Conservation (phyloP, 768 basidiomycete genomes). For the Naganishia vaughanmartiniae region DNA sequence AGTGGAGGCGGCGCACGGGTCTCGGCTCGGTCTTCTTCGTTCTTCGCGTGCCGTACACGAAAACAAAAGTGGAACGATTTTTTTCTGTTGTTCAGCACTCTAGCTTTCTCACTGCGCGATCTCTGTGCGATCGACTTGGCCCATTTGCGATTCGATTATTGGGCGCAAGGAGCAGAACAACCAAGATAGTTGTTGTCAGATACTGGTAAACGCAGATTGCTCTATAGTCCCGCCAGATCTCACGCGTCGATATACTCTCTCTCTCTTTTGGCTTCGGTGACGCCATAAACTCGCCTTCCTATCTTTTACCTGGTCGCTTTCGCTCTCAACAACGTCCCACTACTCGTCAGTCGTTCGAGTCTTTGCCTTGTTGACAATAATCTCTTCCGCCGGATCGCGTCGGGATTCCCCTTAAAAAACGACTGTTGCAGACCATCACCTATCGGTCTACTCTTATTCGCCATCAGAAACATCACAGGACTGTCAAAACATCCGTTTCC, state of each 20-base stretch:
- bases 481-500: background rate
- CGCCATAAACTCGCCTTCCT: background rate
- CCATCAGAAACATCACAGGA: background rate
- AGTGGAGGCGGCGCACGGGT: too few species aligned
- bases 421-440: too few species aligned
- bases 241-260: background rate
- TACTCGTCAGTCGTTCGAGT: background rate
- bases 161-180: constrained; percentile 1
- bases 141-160: constrained; percentile 1
- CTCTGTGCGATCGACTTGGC: constrained; percentile 2
- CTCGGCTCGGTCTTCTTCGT: too few species aligned
- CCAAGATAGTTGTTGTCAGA: background rate
- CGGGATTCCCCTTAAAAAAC: constrained; percentile 1
- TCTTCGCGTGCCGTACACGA: background rate
- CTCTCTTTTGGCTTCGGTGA: background rate
- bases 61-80: constrained; percentile 20
- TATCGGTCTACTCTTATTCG: background rate
- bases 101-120: too few species aligned
- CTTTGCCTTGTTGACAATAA: constrained; percentile 14
- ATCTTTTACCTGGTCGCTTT: background rate
- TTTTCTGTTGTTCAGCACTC: constrained; percentile 14
- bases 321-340: background rate
- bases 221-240: background rate
- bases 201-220: background rate
- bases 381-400: constrained; percentile 23